phyloP scores from a whole-genome alignment of 2,329 filamentous ascomycete genomes.

The Trichophyton simii region DNA sequence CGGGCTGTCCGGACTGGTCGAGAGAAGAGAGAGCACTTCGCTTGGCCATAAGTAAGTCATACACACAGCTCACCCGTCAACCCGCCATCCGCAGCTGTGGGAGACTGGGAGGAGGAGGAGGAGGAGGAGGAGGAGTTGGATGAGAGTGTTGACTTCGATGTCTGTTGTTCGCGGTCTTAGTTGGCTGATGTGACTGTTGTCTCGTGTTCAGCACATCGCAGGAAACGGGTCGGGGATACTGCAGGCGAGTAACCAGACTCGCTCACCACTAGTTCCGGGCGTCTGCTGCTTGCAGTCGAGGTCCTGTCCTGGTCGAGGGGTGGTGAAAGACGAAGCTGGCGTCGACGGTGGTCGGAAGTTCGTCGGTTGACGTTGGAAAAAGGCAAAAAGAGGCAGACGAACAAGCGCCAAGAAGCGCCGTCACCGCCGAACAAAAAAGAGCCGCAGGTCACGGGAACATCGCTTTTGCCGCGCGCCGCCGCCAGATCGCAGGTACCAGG shows the following conservation, averaged over 20 bases:
- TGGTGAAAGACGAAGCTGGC: not conserved
- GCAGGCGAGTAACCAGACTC: not conserved
- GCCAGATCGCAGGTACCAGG: no score
- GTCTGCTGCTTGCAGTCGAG: not conserved
- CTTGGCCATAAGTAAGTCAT: slow-evolving; percentile 36
- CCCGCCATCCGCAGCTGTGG: slow-evolving; percentile 31
- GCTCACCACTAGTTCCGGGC: not conserved
- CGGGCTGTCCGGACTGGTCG: slow-evolving; percentile 23
- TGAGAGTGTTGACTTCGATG: no score
- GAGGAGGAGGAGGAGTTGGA: not conserved
- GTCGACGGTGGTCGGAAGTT: not conserved
- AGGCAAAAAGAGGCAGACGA: not conserved
- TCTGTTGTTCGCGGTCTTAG: no score
- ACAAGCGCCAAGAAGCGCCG: not conserved
- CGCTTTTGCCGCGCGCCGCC: no score
- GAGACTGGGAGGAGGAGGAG: slow-evolving; percentile 9
- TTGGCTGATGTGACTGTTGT: no score
- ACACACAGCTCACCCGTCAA: slow-evolving; percentile 20
- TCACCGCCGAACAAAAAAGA: no score
- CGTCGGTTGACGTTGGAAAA: not conserved
- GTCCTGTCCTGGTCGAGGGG: not conserved
- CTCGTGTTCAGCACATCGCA: not conserved
- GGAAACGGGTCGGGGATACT: not conserved
- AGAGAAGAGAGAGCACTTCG: slow-evolving; percentile 31
- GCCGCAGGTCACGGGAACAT: no score